These are phyloP conservation scores for Dujonia santamariae DNA, from an alignment of 1,139 yeast genomes.

Conservation along the genomic window DNA sequence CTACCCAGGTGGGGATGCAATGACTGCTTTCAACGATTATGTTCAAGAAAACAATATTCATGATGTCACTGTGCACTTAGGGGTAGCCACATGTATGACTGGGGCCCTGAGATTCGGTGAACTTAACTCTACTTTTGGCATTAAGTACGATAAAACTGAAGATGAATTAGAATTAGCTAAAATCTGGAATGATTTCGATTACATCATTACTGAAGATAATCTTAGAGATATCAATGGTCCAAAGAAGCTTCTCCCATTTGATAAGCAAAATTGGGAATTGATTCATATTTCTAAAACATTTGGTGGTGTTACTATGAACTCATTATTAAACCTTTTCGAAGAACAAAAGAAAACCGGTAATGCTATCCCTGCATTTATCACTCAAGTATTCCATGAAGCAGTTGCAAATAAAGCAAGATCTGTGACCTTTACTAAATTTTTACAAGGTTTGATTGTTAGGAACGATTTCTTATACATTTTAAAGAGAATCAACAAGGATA, in stretches of 20 bases:
- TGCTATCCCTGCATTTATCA: constrained; percentile 11
- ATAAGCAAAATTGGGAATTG: constrained; percentile 25
- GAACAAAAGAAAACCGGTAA: constrained; percentile 11
- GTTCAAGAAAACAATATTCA: constrained; percentile 20
- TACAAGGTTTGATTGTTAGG: constrained; percentile 21
- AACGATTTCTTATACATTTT: constrained; percentile 30
- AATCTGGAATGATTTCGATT: constrained; percentile 57
- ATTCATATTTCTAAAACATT: constrained; percentile 20
- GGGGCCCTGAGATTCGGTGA: constrained; percentile 80
- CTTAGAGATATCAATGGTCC: constrained; percentile 11
- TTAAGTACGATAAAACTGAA: constrained; percentile 73
- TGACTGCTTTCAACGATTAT: constrained; percentile 48
- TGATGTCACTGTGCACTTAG: constrained; percentile 58
- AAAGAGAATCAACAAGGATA: constrained; percentile 18
- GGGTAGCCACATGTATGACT: constrained; percentile 81
- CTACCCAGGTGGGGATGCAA: constrained; percentile 88
- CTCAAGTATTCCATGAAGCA: constrained; percentile 18
- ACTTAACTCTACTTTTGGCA: constrained; percentile 38
- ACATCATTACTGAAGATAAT: constrained; percentile 49
- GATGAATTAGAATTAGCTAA: constrained; percentile 28
- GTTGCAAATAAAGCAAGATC: constrained; percentile 13
- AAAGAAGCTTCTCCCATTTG: constrained; percentile 11
- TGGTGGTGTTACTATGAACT: constrained; percentile 19
- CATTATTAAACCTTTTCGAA: constrained; percentile 15
- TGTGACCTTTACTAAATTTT: constrained; percentile 14